These are phyloP conservation scores for Russula griseocarnosa DNA, from an alignment of 768 basidiomycete species.

Conservation along the genomic window DNA sequence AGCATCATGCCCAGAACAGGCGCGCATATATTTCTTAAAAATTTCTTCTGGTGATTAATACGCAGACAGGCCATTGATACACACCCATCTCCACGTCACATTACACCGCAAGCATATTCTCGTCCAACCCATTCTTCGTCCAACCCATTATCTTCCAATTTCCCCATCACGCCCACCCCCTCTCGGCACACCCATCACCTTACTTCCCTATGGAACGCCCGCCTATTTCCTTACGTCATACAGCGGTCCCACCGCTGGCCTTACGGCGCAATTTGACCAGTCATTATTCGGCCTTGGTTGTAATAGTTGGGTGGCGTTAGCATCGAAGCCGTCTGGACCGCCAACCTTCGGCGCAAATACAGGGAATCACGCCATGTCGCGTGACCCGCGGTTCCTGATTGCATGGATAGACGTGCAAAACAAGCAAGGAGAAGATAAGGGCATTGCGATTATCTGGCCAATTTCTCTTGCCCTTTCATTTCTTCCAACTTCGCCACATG, in stretches of 20 bases:
- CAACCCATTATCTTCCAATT: constrained; percentile 58
- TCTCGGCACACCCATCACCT: constrained; percentile 61
- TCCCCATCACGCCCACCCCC: constrained; percentile 40
- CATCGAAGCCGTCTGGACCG: constrained; percentile 16
- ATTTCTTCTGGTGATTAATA: constrained; percentile 24
- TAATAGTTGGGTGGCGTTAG: constrained; percentile 42
- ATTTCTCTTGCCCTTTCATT: constrained; percentile 51
- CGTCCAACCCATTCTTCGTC: constrained; percentile 57
- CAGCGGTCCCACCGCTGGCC: constrained; percentile 57
- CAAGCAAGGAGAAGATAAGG: constrained; percentile 77
- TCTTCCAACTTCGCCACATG: constrained; percentile 38
- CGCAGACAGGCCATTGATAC: constrained; percentile 50
- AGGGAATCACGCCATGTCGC: constrained; percentile 2
- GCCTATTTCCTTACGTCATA: constrained; percentile 73
- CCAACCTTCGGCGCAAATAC: constrained; percentile 2
- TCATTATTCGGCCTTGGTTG: constrained; percentile 62
- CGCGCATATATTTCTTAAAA: constrained; percentile 28
- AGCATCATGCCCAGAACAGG: constrained; percentile 50
- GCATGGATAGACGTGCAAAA: constrained; percentile 75
- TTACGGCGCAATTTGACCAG: constrained; percentile 59
- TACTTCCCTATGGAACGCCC: constrained; percentile 68
- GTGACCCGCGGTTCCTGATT: constrained; percentile 48
- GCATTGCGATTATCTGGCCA: constrained; percentile 71
- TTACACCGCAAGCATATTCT: constrained; percentile 43
- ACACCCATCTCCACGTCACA: constrained; percentile 39